A percentile compares a stretch with the other conserved stretches of the same genome.
phyloP scores from a whole-genome alignment of 2,329 filamentous ascomycete species.

The Diaporthe australafricana region DNA sequence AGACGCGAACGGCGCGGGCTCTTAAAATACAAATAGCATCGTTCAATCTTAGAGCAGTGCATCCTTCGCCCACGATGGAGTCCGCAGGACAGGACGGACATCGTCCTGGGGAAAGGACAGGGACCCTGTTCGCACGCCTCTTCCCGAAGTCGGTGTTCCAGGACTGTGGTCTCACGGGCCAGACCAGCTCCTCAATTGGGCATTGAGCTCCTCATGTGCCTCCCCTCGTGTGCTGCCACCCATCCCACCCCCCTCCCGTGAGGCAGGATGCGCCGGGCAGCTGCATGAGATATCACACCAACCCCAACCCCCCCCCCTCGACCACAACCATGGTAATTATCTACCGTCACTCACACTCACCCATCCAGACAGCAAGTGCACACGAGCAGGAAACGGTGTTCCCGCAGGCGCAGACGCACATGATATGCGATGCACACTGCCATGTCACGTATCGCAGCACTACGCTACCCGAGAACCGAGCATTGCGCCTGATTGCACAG shows the following conservation, averaged over 20 bases:
- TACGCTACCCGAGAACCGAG: constrained; percentile 29
- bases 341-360: not conserved
- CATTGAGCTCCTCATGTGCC: not conserved
- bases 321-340: not conserved
- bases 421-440: constrained; percentile 24
- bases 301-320: constrained; percentile 6
- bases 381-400: constrained; percentile 12
- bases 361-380: not conserved
- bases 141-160: not conserved
- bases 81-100: not conserved
- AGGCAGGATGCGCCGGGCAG: constrained; percentile 15
- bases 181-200: not conserved
- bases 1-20: not conserved
- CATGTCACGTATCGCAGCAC: constrained; percentile 28
- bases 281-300: constrained; percentile 19
- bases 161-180: not conserved
- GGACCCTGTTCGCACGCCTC: not conserved
- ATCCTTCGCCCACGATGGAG: constrained; percentile 7
- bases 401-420: not conserved
- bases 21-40: constrained; percentile 7
- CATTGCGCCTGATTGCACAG: constrained; percentile 10
- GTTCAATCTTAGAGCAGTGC: not conserved
- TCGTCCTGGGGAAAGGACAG: not conserved
- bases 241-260: not conserved
- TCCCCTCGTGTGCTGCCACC: not conserved